Percentiles rank a stretch among this genome's conserved stretches.
Conservation (phyloP, 805 yeast species). For the Candida hispaniensis region DNA sequence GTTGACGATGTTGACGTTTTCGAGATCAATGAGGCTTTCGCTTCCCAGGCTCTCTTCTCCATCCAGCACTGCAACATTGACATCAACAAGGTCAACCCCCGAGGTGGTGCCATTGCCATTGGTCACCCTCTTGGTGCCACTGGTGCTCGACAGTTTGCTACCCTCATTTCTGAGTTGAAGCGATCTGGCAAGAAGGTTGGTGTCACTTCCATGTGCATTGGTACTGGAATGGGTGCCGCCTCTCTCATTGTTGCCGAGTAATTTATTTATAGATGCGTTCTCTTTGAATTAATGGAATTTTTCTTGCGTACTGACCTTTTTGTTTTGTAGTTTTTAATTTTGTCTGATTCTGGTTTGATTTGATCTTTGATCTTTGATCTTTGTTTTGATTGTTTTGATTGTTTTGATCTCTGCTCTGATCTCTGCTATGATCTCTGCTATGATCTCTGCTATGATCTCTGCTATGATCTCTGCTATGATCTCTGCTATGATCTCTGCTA, state of each 20-base stretch:
- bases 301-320: too few relatives aligned
- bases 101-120: conserved; percentile 93
- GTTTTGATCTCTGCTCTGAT: too few relatives aligned
- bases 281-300: too few relatives aligned
- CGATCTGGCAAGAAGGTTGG: conserved; percentile 64
- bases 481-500: too few relatives aligned
- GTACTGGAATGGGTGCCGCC: conserved; percentile 99
- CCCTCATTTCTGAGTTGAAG: conserved; percentile 69
- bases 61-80: conserved; percentile 58
- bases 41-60: conserved; percentile 83
- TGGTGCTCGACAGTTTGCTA: conserved; percentile 89
- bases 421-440: too few relatives aligned
- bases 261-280: conserved; percentile 18
- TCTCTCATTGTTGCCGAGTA: conserved; percentile 73
- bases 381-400: too few relatives aligned
- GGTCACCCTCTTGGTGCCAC: conserved; percentile 93
- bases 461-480: too few relatives aligned
- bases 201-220: conserved; percentile 92
- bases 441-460: too few relatives aligned
- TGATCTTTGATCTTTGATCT: too few relatives aligned
- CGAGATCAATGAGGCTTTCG: conserved; percentile 95
- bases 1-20: conserved; percentile 60
- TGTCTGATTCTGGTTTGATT: too few relatives aligned
- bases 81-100: conserved; percentile 62
- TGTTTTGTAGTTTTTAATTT: too few relatives aligned